Conservation (phyloP, 2,329 filamentous ascomycete species). For the Alternaria atra region DNA sequence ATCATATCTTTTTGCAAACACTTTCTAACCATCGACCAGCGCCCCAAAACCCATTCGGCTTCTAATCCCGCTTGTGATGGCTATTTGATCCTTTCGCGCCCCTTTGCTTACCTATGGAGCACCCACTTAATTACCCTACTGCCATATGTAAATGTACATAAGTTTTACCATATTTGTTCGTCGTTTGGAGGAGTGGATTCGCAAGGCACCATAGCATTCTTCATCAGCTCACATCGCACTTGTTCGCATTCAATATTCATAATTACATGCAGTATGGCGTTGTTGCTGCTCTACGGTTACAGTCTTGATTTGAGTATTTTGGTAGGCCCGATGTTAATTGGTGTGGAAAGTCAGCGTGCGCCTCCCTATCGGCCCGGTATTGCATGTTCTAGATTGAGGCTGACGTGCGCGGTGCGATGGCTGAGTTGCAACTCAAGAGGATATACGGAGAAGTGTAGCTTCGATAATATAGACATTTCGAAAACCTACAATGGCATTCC, state of each 20-base stretch:
- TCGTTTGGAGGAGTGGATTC: neutral
- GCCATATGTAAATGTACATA: constrained; percentile 23
- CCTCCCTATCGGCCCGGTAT: neutral
- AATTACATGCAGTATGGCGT: neutral
- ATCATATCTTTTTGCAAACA: neutral
- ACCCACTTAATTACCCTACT: neutral
- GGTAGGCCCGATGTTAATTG: neutral
- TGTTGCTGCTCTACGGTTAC: neutral
- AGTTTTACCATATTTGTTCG: neutral
- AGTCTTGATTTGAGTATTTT: neutral
- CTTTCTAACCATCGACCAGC: constrained; percentile 59
- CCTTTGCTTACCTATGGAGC: constrained; percentile 2
- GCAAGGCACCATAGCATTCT: neutral
- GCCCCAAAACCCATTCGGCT: constrained; percentile 75
- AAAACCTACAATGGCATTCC: neutral
- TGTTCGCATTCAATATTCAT: neutral
- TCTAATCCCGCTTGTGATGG: constrained; percentile 54
- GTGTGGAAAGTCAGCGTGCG: neutral
- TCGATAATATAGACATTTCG: neutral
- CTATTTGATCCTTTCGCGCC: neutral
- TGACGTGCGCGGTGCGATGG: neutral
- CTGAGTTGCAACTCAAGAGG: neutral
- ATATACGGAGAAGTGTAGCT: neutral
- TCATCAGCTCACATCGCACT: neutral
- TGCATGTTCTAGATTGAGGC: neutral